Evolutionary conservation across 73 alveolate genomes (phyloP).

Genomic region (Stentor coeruleus): DNA sequence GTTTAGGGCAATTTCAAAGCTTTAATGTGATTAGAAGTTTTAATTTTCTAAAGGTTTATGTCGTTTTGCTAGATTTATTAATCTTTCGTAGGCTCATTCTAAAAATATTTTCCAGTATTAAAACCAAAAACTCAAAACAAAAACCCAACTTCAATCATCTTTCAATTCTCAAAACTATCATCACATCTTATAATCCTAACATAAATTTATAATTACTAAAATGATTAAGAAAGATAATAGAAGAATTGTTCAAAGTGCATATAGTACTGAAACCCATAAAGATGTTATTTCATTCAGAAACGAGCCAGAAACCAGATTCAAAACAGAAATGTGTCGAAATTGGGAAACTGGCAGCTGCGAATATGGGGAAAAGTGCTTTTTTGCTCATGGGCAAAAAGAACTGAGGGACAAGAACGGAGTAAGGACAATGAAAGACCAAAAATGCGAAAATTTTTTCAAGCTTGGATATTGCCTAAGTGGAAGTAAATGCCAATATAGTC

Average conservation of each 20-base stretch:
- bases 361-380: slow-evolving; percentile 16
- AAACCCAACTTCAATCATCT: no score
- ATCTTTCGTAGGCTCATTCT: no score
- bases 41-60: no score
- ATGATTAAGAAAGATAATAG: neutral
- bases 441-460: neutral
- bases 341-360: slow-evolving; percentile 29
- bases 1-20: no score
- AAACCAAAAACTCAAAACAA: no score
- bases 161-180: no score
- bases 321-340: slow-evolving; percentile 30
- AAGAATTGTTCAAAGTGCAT: neutral
- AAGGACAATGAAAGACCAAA: neutral
- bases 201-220: neutral
- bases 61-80: no score
- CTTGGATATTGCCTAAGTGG: slow-evolving; percentile 12
- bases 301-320: neutral
- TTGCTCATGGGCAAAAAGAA: slow-evolving; percentile 26
- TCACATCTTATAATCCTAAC: no score
- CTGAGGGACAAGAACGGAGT: slow-evolving; percentile 9
- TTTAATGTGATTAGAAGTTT: no score
- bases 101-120: no score
- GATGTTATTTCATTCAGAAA: neutral
- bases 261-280: neutral
- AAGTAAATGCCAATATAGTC: neutral